Percentiles rank a stretch among this genome's conserved stretches.
These are phyloP conservation scores for Fusarium phyllophilum DNA, from an alignment of 2,329 filamentous ascomycete genomes.

Conservation along the genomic window DNA sequence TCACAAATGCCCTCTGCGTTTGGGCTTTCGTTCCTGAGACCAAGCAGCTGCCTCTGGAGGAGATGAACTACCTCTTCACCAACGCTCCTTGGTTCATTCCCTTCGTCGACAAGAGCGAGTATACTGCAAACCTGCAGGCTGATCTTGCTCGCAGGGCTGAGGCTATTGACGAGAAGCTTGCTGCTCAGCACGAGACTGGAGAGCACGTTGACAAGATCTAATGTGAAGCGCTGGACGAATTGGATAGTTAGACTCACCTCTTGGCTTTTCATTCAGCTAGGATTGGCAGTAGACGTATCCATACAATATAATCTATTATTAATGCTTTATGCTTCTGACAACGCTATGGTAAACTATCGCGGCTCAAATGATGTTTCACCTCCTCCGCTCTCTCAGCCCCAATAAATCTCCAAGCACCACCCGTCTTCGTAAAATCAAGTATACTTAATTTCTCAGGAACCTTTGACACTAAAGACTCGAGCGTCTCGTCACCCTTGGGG, in stretches of 20 bases:
- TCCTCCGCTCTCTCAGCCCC: not conserved
- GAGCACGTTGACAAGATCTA: slow-evolving; percentile 3
- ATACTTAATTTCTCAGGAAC: not conserved
- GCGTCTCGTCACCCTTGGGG: not conserved
- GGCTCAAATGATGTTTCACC: not conserved
- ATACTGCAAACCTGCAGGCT: slow-evolving; percentile 30
- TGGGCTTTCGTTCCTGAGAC: slow-evolving; percentile 75
- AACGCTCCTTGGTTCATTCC: slow-evolving; percentile 24
- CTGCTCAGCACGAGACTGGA: slow-evolving; percentile 14
- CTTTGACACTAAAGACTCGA: not conserved
- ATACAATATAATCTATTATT: not conserved
- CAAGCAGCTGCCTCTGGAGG: slow-evolving; percentile 69
- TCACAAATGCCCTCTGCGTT: slow-evolving; percentile 59
- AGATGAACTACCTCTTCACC: slow-evolving; percentile 60
- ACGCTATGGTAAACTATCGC: slow-evolving; percentile 56
- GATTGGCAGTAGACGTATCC: not conserved
- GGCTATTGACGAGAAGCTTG: slow-evolving; percentile 14
- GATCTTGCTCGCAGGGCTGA: slow-evolving; percentile 68
- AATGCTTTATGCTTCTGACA: not conserved
- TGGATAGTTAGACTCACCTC: not conserved
- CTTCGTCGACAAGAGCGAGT: slow-evolving; percentile 6
- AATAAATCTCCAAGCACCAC: slow-evolving; percentile 8
- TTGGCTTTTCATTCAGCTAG: no score
- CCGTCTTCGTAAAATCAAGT: not conserved
- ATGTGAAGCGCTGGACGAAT: not conserved